phyloP scores from a whole-genome alignment of 106 monocot genomes.

The Iris macrosiphon region DNA sequence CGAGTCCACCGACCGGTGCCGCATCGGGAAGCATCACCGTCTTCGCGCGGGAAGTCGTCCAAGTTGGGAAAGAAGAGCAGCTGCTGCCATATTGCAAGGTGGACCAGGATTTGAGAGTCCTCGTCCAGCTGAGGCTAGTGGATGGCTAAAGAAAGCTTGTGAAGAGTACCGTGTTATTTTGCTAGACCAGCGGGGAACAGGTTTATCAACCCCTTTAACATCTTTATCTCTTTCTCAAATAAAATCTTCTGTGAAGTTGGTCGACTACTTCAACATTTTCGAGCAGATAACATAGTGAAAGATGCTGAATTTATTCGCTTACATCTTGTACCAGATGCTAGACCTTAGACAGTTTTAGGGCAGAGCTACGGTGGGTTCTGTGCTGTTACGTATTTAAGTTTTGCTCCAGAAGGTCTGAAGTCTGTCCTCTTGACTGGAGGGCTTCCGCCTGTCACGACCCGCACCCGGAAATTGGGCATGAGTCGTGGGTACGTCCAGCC shows the following conservation, averaged over 20 bases:
- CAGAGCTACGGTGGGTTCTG: slow-evolving; percentile 99
- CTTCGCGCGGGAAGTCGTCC: slow-evolving; percentile 84
- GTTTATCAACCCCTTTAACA: slow-evolving; percentile 90
- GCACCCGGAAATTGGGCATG: too few relatives aligned
- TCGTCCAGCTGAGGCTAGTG: slow-evolving; percentile 82
- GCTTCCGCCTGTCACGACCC: too few relatives aligned
- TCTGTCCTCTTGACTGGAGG: slow-evolving; percentile 90
- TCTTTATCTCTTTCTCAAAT: slow-evolving; percentile 85
- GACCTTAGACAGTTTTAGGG: slow-evolving; percentile 83
- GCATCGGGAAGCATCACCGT: slow-evolving; percentile 77
- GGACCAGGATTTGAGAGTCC: slow-evolving; percentile 97
- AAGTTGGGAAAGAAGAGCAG: slow-evolving; percentile 73
- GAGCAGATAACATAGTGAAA: slow-evolving; percentile 90
- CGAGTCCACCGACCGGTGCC: too few relatives aligned
- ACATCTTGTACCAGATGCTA: slow-evolving; percentile 63
- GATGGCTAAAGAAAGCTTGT: slow-evolving; percentile 92
- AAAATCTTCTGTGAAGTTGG: slow-evolving; percentile 43
- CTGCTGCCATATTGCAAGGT: slow-evolving; percentile 86
- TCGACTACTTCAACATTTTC: slow-evolving; percentile 77
- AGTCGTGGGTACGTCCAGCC: too few relatives aligned
- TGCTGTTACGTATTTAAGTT: slow-evolving; percentile 98
- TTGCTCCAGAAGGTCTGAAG: slow-evolving; percentile 85
- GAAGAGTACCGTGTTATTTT: slow-evolving; percentile 86
- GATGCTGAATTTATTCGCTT: slow-evolving; percentile 89
- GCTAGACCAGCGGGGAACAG: slow-evolving; percentile 94